These are phyloP conservation scores for Coprinopsis strossmayeri DNA, from an alignment of 768 basidiomycete species.

Conservation along the genomic window DNA sequence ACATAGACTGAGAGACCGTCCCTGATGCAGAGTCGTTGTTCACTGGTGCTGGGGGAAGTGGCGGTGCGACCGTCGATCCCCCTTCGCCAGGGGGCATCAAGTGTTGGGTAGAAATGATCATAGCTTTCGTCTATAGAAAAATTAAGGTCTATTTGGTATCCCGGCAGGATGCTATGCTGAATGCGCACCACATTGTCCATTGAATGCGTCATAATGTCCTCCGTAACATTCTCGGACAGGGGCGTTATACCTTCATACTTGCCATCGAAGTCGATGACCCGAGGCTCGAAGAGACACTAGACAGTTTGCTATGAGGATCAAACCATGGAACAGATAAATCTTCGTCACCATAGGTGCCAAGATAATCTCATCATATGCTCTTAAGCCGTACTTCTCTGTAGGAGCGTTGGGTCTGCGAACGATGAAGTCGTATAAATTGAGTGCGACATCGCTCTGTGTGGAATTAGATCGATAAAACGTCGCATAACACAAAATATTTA, in stretches of 20 bases:
- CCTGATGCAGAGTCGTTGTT: conserved; percentile 18
- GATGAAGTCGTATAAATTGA: conserved; percentile 87
- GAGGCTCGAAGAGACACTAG: conserved; percentile 90
- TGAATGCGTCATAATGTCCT: conserved; percentile 62
- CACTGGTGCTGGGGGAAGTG: conserved; percentile 16
- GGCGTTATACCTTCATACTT: conserved; percentile 50
- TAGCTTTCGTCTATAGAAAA: conserved; percentile 89
- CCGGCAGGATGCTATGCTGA: conserved; percentile 4
- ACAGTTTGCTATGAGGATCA: conserved; percentile 3
- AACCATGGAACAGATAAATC: background rate
- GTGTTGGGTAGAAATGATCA: conserved; percentile 88
- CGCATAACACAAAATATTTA: conserved; percentile 26
- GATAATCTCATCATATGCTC: conserved; percentile 93
- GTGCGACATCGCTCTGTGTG: conserved; percentile 74
- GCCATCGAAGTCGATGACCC: conserved; percentile 83
- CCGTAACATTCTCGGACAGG: conserved; percentile 58
- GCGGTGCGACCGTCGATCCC: conserved; percentile 7
- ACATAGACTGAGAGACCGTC: conserved; percentile 19
- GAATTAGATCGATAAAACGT: conserved; percentile 1
- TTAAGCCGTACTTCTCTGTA: conserved; percentile 82
- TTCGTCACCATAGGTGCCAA: conserved; percentile 79
- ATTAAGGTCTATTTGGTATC: too few relatives aligned
- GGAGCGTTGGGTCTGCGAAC: conserved; percentile 69
- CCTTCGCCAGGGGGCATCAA: conserved; percentile 37
- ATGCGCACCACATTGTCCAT: conserved; percentile 44